These are phyloP conservation scores for Alternaria sp. DNA, from an alignment of 2,329 filamentous ascomycete species.

Conservation along the genomic window DNA sequence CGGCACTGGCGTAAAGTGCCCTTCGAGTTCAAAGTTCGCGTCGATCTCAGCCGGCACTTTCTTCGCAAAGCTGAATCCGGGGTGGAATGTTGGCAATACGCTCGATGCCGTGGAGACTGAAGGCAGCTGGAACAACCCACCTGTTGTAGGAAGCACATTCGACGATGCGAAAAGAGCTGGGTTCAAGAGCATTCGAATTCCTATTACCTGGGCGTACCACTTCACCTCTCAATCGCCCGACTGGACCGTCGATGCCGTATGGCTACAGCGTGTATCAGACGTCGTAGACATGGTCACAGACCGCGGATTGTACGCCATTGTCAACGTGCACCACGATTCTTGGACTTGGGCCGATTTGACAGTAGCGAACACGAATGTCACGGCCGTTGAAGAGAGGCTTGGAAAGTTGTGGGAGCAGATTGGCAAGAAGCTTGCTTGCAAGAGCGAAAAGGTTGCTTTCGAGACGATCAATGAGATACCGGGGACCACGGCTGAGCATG, in stretches of 20 bases:
- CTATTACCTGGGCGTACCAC: constrained; percentile 66
- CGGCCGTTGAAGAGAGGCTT: constrained; percentile 63
- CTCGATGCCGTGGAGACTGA: constrained; percentile 64
- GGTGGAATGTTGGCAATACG: constrained; percentile 68
- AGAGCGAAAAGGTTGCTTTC: constrained; percentile 61
- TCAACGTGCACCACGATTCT: constrained; percentile 67
- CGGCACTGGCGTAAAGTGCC: constrained; percentile 42
- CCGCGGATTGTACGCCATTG: constrained; percentile 59
- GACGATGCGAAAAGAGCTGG: constrained; percentile 60
- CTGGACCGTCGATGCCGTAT: constrained; percentile 61
- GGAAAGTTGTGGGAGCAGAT: constrained; percentile 65
- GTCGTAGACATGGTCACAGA: constrained; percentile 63
- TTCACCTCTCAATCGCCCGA: constrained; percentile 58
- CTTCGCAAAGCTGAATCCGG: constrained; percentile 58
- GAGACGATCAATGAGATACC: constrained; percentile 67
- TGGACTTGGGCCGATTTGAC: constrained; percentile 65
- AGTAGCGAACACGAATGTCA: constrained; percentile 53
- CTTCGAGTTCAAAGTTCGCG: constrained; percentile 50
- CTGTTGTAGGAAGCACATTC: constrained; percentile 59
- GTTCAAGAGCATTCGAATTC: constrained; percentile 65
- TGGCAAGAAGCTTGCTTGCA: constrained; percentile 60
- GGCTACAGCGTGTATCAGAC: constrained; percentile 64
- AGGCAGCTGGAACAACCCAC: constrained; percentile 65
- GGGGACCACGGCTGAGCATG: constrained; percentile 59
- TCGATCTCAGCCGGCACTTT: constrained; percentile 56